A percentile compares a stretch with the other conserved stretches of the same genome.
phyloP scores from a whole-genome alignment of 768 basidiomycete genomes.

The Leucocoprinus sp. region DNA sequence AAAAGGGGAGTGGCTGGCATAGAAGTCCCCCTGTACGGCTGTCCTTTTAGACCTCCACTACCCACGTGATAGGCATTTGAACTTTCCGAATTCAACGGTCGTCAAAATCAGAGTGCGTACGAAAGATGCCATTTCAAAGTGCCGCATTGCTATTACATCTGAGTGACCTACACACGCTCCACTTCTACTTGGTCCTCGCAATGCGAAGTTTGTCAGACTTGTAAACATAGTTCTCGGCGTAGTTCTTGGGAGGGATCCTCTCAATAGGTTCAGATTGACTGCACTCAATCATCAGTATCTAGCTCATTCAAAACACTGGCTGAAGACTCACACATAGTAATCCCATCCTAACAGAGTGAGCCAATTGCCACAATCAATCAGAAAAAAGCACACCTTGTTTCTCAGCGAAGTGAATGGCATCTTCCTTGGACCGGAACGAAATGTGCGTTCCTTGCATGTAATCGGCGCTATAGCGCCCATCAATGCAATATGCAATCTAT shows the following conservation, averaged over 20 bases:
- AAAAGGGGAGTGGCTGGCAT: slow-evolving; percentile 16
- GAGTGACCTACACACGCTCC: not conserved
- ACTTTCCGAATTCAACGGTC: not conserved
- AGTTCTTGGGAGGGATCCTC: slow-evolving; percentile 79
- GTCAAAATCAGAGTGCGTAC: not conserved
- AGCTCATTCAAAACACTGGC: slow-evolving; percentile 1
- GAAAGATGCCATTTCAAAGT: slow-evolving; percentile 3
- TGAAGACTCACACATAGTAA: slow-evolving; percentile 69
- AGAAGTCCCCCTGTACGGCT: slow-evolving; percentile 10
- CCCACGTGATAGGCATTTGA: slow-evolving; percentile 13
- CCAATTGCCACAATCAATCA: slow-evolving; percentile 5
- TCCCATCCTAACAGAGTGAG: slow-evolving; percentile 66
- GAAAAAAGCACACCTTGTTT: slow-evolving; percentile 65
- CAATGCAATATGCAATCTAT: not conserved
- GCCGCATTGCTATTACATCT: slow-evolving; percentile 1
- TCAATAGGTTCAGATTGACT: slow-evolving; percentile 55
- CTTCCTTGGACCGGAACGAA: slow-evolving; percentile 79
- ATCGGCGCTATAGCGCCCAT: slow-evolving; percentile 55
- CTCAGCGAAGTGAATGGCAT: slow-evolving; percentile 92
- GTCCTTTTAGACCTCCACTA: not conserved
- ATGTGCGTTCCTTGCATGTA: slow-evolving; percentile 91
- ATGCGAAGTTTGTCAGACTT: slow-evolving; percentile 72
- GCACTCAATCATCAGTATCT: slow-evolving; percentile 13
- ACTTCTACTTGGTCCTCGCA: slow-evolving; percentile 82
- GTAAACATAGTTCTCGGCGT: slow-evolving; percentile 88